Base-by-base conservation (phyloP, 371 early-diverging fungal genomes). In the Apophysomyces variabilis region DNA sequence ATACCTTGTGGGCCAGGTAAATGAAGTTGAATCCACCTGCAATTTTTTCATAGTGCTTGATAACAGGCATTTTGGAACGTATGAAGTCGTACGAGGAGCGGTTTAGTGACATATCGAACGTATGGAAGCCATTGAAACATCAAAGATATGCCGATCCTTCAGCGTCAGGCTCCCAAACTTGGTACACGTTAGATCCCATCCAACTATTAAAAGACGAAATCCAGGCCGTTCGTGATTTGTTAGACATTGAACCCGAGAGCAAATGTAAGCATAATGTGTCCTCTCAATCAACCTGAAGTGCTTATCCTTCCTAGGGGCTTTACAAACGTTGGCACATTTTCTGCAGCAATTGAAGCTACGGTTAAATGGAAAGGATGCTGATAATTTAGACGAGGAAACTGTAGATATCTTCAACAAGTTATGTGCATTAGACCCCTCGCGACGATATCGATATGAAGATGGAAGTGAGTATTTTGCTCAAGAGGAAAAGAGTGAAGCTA, bases 201-300 rank as follows among this genome's bases (percentile, higher is more conserved):
- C 69, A 69, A 5, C 62, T 88, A 14, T 69, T 92, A 60, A 66
- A 77, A 26, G 74, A 79, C 35, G 94, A 96, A 68, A 82, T 92
- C 39, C 66, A 78, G 12, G 77, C 79, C 12, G 82, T 96, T 14
- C 78, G 87, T 37, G 97, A 96, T 67, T 77, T 97, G 47, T 59
- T 90, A 7, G 96, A 95, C 21, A 47, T 95, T 36, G 98, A 96
- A 65, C 95, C 96, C 0, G 91, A 93, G 39, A 87, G 92, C 70
- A 93, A 93, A 84, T 94, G 97, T 89, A 85, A 75, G 83, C 67
- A 66, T 11, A 62, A 21, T 11, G 4, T 7, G 2, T 26, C 3
- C 8, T 21, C 43, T 7, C 41, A 18, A 57, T 18, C 43, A 12
- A 62, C 18, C 16, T 38, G 37, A 44, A 62, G 43, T 11, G 18